Percentiles rank a stretch among this genome's conserved stretches.
Conservation (phyloP, 352 stramenopile species). For the Hyphochytrium catenoides region DNA sequence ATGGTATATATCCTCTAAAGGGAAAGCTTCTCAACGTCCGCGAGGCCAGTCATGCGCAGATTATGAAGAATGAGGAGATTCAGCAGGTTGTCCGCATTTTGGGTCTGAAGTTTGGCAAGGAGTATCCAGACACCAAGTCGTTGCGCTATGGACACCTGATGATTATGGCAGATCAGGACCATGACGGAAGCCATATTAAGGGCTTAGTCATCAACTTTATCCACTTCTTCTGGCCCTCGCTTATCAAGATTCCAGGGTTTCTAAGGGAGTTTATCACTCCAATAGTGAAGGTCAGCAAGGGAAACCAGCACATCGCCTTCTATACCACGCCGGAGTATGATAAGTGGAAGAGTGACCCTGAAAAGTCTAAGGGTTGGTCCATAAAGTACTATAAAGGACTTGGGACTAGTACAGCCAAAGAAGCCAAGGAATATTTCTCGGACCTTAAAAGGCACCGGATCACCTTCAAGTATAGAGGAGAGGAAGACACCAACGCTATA, state of each 20-base stretch:
- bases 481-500: constrained; percentile 71
- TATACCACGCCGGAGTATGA: constrained; percentile 93
- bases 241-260: constrained; percentile 82
- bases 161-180: constrained; percentile 99
- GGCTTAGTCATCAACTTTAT: constrained; percentile 97
- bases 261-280: constrained; percentile 95
- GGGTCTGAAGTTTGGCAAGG: constrained; percentile 84
- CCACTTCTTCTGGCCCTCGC: constrained; percentile 91
- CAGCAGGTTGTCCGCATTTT: constrained; percentile 91
- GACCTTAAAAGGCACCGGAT: constrained; percentile 85
- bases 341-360: constrained; percentile 63
- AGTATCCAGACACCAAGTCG: constrained; percentile 72
- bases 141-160: constrained; percentile 97
- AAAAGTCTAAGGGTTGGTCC: constrained; percentile 37
- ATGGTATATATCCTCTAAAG: constrained; percentile 95
- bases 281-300: constrained; percentile 45
- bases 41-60: constrained; percentile 44
- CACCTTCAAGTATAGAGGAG: constrained; percentile 40
- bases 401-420: constrained; percentile 85
- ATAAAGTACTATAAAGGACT: constrained; percentile 99
- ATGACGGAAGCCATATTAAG: constrained; percentile 98
- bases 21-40: constrained; percentile 80
- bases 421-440: constrained; percentile 96
- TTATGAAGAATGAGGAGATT: constrained; percentile 82
- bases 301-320: constrained; percentile 53